A percentile compares a stretch with the other conserved stretches of the same genome.
phyloP scores from a whole-genome alignment of 2,329 filamentous ascomycete species.

The Neofusicoccum umdonicola region DNA sequence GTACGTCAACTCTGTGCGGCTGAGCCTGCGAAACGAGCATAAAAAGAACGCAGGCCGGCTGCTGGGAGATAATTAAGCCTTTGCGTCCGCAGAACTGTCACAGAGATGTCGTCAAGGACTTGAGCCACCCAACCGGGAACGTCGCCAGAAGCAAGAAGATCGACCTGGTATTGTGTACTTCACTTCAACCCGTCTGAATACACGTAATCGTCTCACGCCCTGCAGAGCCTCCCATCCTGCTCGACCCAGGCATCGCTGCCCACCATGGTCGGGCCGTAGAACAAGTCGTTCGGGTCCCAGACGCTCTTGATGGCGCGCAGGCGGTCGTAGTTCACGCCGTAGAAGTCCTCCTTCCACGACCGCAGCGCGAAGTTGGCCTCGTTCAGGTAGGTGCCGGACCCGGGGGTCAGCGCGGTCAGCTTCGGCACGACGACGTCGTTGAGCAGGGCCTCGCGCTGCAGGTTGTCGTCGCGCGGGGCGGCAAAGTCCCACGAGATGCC shows the following conservation, averaged over 20 bases:
- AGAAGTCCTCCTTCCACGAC: slow-evolving; percentile 7
- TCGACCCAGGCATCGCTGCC: slow-evolving; percentile 27
- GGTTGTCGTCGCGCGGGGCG: background rate
- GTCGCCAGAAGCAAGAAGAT: too few relatives aligned
- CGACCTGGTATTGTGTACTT: too few relatives aligned
- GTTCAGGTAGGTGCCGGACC: slow-evolving; percentile 25
- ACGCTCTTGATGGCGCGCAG: slow-evolving; percentile 24
- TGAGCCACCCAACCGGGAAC: too few relatives aligned
- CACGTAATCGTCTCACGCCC: slow-evolving; percentile 14
- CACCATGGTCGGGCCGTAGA: slow-evolving; percentile 24
- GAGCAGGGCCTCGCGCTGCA: background rate
- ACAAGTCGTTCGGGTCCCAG: slow-evolving; percentile 25
- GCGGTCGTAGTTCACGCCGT: slow-evolving; percentile 23
- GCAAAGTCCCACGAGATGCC: background rate
- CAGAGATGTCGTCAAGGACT: too few relatives aligned
- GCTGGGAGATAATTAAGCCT: too few relatives aligned
- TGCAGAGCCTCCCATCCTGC: slow-evolving; percentile 22
- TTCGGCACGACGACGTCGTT: background rate
- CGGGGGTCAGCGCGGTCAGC: slow-evolving; percentile 27
- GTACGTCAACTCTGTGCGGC: too few relatives aligned
- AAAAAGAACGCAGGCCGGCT: too few relatives aligned
- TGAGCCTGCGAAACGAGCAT: too few relatives aligned
- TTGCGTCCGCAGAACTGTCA: too few relatives aligned
- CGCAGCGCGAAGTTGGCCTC: background rate
- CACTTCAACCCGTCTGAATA: too few relatives aligned